These are phyloP conservation scores for Boeremia lycopersici DNA, from an alignment of 2,329 filamentous ascomycete species.

Conservation along the genomic window DNA sequence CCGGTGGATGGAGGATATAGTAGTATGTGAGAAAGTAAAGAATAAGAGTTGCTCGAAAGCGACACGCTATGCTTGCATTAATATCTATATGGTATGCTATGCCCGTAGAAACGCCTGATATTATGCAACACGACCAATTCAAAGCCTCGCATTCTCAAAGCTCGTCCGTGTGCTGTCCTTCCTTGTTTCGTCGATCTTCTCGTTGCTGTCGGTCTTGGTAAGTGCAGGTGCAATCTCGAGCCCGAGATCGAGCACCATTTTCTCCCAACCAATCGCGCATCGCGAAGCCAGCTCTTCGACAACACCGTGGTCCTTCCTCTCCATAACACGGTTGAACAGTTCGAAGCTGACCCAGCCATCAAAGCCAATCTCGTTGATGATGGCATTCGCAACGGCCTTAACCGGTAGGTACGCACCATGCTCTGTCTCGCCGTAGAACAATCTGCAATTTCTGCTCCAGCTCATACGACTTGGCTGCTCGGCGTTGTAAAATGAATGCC, in stretches of 20 bases:
- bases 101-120: slow-evolving; percentile 1
- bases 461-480: slow-evolving; percentile 71
- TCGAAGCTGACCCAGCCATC: slow-evolving; percentile 75
- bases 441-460: slow-evolving; percentile 76
- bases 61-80: slow-evolving; percentile 13
- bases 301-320: slow-evolving; percentile 57
- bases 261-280: slow-evolving; percentile 59
- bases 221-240: slow-evolving; percentile 19
- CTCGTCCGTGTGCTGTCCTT: slow-evolving; percentile 22
- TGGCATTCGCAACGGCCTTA: slow-evolving; percentile 63
- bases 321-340: slow-evolving; percentile 68
- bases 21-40: slow-evolving; percentile 20
- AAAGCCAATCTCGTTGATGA: slow-evolving; percentile 69
- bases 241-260: slow-evolving; percentile 50
- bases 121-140: neutral
- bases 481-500: slow-evolving; percentile 64
- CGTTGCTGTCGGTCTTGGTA: neutral
- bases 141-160: slow-evolving; percentile 13
- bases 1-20: slow-evolving; percentile 56
- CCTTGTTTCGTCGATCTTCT: slow-evolving; percentile 8
- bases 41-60: neutral
- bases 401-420: slow-evolving; percentile 72
- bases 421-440: slow-evolving; percentile 69
- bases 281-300: slow-evolving; percentile 62
- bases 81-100: slow-evolving; percentile 1